Conservation (phyloP, 2,329 filamentous ascomycete genomes). For the Tolypocladium album region DNA sequence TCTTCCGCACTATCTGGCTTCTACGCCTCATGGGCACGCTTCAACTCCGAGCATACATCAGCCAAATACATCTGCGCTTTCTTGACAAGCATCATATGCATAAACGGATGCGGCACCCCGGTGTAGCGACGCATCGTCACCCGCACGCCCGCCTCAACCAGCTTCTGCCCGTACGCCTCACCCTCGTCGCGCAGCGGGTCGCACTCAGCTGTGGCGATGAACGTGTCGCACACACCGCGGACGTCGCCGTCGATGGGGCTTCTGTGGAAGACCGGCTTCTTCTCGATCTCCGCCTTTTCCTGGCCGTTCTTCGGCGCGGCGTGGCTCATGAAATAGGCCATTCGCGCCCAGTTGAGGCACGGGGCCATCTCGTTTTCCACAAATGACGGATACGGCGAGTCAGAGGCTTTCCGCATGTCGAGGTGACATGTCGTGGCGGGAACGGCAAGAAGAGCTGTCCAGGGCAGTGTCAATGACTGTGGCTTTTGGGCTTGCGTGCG, state of each 20-base stretch:
- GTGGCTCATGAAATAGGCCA: constrained; percentile 2
- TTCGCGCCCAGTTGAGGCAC: constrained; percentile 3
- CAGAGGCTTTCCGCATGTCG: neutral
- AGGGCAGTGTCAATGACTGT: neutral
- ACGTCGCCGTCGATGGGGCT: constrained; percentile 2
- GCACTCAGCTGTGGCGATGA: constrained; percentile 2
- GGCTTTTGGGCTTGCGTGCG: neutral
- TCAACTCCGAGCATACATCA: constrained; percentile 3
- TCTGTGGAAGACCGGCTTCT: neutral
- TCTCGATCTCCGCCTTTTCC: neutral
- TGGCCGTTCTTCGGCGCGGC: neutral
- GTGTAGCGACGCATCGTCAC: constrained; percentile 1
- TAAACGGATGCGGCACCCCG: constrained; percentile 3
- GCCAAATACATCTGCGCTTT: constrained; percentile 3
- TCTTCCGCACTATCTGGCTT: neutral
- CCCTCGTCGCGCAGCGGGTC: constrained; percentile 4
- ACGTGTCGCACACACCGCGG: constrained; percentile 1
- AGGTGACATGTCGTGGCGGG: neutral
- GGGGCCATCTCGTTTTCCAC: constrained; percentile 2
- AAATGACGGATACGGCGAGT: constrained; percentile 1
- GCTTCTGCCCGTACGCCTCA: constrained; percentile 2
- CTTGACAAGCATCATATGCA: constrained; percentile 1
- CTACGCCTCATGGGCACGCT: neutral
- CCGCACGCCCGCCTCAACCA: neutral
- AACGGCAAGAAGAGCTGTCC: neutral